Conservation (phyloP, 1,284 basidiomycete species). For the Coniophora puteana region DNA sequence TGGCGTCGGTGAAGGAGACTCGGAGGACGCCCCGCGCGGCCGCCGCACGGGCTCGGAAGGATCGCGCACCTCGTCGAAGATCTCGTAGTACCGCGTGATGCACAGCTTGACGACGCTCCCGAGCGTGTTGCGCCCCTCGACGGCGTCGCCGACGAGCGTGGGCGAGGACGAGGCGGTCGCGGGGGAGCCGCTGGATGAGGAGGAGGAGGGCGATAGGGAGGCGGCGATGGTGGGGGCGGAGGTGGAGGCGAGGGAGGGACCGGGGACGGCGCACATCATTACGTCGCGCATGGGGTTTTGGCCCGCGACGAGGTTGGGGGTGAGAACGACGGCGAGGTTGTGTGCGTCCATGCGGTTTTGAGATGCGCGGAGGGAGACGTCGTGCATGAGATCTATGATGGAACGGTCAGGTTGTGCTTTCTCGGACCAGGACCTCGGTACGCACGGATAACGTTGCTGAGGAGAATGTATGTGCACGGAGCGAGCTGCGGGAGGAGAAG, state of each 20-base stretch:
- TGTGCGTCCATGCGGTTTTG: slow-evolving; percentile 79
- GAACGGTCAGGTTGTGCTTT: slow-evolving; percentile 11
- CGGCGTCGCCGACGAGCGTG: slow-evolving; percentile 17
- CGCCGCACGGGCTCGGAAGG: slow-evolving; percentile 56
- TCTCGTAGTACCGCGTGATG: slow-evolving; percentile 79
- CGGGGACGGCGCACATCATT: slow-evolving; percentile 64
- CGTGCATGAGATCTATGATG: slow-evolving; percentile 68
- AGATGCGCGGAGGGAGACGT: slow-evolving; percentile 62
- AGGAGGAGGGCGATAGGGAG: slow-evolving; percentile 11
- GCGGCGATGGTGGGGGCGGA: no score
- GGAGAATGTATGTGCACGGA: slow-evolving; percentile 69
- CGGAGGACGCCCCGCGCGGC: slow-evolving; percentile 18
- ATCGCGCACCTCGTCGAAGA: slow-evolving; percentile 77
- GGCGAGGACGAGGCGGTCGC: slow-evolving; percentile 19
- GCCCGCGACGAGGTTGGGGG: slow-evolving; percentile 73
- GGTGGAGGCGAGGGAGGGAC: slow-evolving; percentile 23
- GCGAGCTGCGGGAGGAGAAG: slow-evolving; percentile 61
- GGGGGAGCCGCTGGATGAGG: slow-evolving; percentile 18
- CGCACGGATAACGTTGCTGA: slow-evolving; percentile 72
- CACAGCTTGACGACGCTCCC: slow-evolving; percentile 72
- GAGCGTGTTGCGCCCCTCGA: slow-evolving; percentile 56
- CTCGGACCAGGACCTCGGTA: slow-evolving; percentile 15
- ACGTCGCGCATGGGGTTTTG: slow-evolving; percentile 67
- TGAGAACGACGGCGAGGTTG: slow-evolving; percentile 76
- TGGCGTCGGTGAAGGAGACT: slow-evolving; percentile 23